Base-by-base conservation (phyloP, 768 basidiomycete species). In the Roridomyces roridus region DNA sequence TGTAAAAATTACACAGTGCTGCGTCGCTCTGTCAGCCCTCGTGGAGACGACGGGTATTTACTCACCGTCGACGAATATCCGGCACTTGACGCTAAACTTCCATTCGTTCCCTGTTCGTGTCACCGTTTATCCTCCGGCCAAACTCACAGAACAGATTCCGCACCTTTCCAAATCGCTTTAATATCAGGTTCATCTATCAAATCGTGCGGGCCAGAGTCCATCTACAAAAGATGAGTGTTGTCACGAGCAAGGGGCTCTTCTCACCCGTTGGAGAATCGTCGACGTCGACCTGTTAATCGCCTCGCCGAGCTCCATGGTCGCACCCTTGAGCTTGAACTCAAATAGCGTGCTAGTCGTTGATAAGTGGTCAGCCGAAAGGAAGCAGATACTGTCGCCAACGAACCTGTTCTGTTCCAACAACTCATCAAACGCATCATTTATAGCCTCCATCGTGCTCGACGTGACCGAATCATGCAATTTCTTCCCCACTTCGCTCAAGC, bases 121-220 rank as follows among this genome's bases (percentile, higher is more conserved):
- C 10, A 24, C 4, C 9, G n/a, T 17, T 14, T 18, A 45, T n/a
- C 24, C 7, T 21, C 0, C 20, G n/a, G 36, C 4, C 8, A 11
- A 48, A 17, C 47, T 9, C n/a, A 9, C 15, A 18, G n/a, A n/a
- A 46, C 2, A 43, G 52, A 7, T 6, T 31, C 6, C 61, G 8
- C n/a, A 68, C 65, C 63, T 68, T 50, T 64, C 65, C 64, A 68
- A 5, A 68, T 42, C 17, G 52, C 39, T 28, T 45, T 52, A 26
- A 68, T 46, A 53, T 68, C 67, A 12, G 61, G 56, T n/a, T 68
- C 63, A 2, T 56, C 46, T 24, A 68, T 65, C 23, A 67, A 53
- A n/a, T 68, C 63, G 34, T 68, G 67, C 11, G 67, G 67, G 2
- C 67, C 67, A 12, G 60, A 46, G 25, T 68, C 65, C 39, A 68